Percentiles rank a stretch among this genome's conserved stretches.
Conservation (phyloP, 257 asterid genomes). For the Striga asiatica region DNA sequence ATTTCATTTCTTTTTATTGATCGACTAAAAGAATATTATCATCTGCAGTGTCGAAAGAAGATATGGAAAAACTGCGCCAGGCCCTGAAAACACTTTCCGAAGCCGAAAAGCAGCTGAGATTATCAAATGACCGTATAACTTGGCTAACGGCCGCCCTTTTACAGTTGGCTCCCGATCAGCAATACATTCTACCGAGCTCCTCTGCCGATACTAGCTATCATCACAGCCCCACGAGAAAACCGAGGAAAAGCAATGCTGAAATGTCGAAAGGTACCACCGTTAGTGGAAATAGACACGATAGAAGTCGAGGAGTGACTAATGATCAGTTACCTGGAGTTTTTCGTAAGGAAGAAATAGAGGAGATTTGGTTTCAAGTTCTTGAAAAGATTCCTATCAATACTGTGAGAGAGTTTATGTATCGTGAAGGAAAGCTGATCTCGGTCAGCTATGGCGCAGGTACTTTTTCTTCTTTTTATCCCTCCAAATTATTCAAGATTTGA, state of each 20-base stretch:
- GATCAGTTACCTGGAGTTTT: background rate
- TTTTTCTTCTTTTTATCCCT: background rate
- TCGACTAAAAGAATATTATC: background rate
- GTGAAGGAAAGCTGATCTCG: constrained; percentile 76
- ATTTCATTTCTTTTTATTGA: background rate
- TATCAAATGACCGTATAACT: constrained; percentile 72
- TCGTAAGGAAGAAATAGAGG: constrained; percentile 39
- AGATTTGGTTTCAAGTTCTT: constrained; percentile 78
- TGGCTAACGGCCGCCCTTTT: constrained; percentile 95
- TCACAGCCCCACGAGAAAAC: constrained; percentile 59
- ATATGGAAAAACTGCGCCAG: constrained; percentile 87
- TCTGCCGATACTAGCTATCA: constrained; percentile 34
- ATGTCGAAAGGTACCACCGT: background rate
- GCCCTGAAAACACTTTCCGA: constrained; percentile 89
- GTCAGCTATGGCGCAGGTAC: constrained; percentile 85
- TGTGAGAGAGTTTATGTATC: constrained; percentile 64
- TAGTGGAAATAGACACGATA: too few relatives aligned
- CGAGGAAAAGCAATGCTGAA: constrained; percentile 50
- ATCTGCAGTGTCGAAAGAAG: constrained; percentile 63
- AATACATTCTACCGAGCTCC: constrained; percentile 21
- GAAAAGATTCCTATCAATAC: constrained; percentile 45
- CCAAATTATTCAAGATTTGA: background rate
- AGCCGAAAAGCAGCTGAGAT: constrained; percentile 95
- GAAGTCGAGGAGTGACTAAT: background rate
- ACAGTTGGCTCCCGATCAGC: constrained; percentile 96